Evolutionary conservation across 2,329 filamentous ascomycete genomes (phyloP).

Genomic region (Botryotinia narcissicola): DNA sequence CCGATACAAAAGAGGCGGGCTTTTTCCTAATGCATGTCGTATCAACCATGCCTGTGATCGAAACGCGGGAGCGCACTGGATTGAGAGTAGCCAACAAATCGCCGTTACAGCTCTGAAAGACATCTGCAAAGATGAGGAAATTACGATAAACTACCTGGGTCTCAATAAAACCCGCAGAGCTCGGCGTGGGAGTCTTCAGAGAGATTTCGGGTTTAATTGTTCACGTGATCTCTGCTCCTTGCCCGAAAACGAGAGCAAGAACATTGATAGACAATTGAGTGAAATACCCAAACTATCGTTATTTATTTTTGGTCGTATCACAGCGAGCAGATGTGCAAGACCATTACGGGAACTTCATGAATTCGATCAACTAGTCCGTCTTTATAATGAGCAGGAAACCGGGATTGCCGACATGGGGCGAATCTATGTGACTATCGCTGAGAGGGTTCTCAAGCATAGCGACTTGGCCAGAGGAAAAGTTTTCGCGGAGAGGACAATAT

Average conservation of each 20-base stretch:
- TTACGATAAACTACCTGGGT: constrained; percentile 40
- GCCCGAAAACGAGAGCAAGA: constrained; percentile 34
- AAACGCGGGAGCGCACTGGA: constrained; percentile 41
- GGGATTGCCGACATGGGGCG: constrained; percentile 29
- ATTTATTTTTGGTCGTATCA: constrained; percentile 29
- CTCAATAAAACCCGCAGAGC: constrained; percentile 21
- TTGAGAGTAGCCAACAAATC: constrained; percentile 35
- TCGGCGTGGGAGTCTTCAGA: constrained; percentile 33
- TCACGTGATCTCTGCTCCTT: constrained; percentile 41
- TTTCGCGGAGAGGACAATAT: constrained; percentile 32
- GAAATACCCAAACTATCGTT: constrained; percentile 33
- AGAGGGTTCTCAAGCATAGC: constrained; percentile 36
- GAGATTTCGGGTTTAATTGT: constrained; percentile 40
- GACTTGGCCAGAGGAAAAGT: constrained; percentile 38
- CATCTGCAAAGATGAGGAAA: constrained; percentile 40
- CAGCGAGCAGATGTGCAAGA: constrained; percentile 19
- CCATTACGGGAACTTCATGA: constrained; percentile 24
- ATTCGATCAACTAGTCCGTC: constrained; percentile 34
- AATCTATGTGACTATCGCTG: constrained; percentile 34
- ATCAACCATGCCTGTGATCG: constrained; percentile 43
- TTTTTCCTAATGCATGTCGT: constrained; percentile 40
- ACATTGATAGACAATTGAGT: constrained; percentile 36
- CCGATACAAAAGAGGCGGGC: constrained; percentile 25
- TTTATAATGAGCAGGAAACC: constrained; percentile 34
- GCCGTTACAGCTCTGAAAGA: constrained; percentile 40